phyloP scores from a whole-genome alignment of 2,329 filamentous ascomycete genomes.

The Pezicula radicicola region DNA sequence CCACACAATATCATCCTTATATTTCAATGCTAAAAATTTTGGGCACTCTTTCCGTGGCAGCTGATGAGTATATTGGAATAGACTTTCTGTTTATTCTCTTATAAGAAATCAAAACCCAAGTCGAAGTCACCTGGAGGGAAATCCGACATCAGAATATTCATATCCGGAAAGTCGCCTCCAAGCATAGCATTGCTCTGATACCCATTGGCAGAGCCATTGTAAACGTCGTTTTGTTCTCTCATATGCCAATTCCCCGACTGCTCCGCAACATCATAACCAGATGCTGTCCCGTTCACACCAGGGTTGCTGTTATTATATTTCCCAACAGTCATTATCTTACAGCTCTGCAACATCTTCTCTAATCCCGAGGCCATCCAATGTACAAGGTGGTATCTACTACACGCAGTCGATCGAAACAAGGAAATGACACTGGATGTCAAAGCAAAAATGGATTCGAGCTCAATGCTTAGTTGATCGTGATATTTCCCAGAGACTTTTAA shows the following conservation, averaged over 20 bases:
- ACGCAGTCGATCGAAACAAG: not conserved
- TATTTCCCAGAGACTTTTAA: slow-evolving; percentile 30
- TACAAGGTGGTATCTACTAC: not conserved
- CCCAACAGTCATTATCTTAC: not conserved
- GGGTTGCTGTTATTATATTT: not conserved
- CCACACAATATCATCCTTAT: no score
- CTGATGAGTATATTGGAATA: no score
- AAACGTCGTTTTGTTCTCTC: not conserved
- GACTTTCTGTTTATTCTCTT: no score
- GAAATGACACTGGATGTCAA: not conserved
- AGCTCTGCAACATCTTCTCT: not conserved
- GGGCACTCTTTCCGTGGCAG: no score
- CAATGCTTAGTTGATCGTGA: slow-evolving; percentile 31
- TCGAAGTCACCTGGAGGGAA: not conserved
- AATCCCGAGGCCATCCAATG: not conserved
- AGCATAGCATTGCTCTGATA: not conserved
- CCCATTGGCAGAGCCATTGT: not conserved
- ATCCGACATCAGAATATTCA: not conserved
- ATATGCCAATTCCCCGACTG: not conserved
- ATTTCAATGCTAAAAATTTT: no score
- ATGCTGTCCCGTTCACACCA: not conserved
- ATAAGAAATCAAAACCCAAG: not conserved
- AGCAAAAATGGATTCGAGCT: slow-evolving; percentile 8
- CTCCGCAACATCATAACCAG: not conserved
- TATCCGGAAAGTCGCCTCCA: not conserved